These are phyloP conservation scores for Chloris gayana DNA, from an alignment of 176 grass and related monocot species.

Conservation along the genomic window DNA sequence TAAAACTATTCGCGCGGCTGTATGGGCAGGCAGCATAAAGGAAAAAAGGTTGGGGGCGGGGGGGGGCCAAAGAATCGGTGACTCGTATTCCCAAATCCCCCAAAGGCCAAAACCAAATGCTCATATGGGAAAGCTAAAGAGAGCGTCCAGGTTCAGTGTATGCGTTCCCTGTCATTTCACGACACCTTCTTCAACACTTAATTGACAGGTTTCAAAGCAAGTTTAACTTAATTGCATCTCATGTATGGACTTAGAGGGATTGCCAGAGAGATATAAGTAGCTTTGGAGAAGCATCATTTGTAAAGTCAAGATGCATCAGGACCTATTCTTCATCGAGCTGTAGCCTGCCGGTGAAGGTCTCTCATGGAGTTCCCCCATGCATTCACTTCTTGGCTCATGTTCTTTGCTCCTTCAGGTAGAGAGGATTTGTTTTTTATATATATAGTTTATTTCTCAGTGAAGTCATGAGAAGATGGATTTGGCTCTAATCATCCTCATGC, in stretches of 20 bases:
- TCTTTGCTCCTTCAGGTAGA: constrained; percentile 16
- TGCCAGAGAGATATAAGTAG: constrained; percentile 42
- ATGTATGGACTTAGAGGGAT: not conserved
- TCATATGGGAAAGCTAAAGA: constrained; percentile 29
- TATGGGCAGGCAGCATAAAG: constrained; percentile 49
- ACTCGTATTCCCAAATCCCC: too few species aligned
- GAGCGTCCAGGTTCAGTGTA: constrained; percentile 76
- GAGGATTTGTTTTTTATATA: constrained; percentile 5
- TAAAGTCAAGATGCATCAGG: constrained; percentile 37
- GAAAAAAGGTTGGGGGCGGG: not conserved
- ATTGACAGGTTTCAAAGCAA: constrained; percentile 22
- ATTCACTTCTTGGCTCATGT: constrained; percentile 53
- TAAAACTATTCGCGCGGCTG: constrained; percentile 17
- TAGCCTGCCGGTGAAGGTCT: constrained; percentile 39
- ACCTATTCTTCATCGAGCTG: constrained; percentile 35
- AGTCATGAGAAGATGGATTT: not conserved
- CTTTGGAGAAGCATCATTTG: constrained; percentile 36
- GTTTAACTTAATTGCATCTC: not conserved
- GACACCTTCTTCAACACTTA: constrained; percentile 15
- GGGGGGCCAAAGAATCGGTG: constrained; percentile 33
- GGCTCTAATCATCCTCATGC: not conserved
- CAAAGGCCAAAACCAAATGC: too few species aligned
- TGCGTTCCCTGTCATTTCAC: constrained; percentile 11
- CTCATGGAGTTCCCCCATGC: constrained; percentile 50
- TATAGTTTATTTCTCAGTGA: not conserved